These are phyloP conservation scores for Thamnidium elegans DNA, from an alignment of 192 early-diverging fungal genomes.

Conservation along the genomic window DNA sequence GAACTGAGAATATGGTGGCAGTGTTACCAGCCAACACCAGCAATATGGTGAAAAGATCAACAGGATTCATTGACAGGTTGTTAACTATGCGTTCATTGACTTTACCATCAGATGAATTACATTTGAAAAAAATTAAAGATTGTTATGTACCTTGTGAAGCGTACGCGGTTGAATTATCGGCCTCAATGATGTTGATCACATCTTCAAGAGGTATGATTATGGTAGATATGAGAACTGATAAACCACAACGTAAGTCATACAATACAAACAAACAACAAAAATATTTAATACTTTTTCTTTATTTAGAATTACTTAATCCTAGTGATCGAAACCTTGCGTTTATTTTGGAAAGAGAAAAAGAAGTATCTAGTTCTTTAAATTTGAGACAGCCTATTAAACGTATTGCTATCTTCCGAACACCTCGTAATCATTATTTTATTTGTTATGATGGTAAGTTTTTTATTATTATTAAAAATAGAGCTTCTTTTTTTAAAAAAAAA, in stretches of 20 bases:
- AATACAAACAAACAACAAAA: not conserved
- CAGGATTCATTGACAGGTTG: constrained; percentile 58
- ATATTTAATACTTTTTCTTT: constrained; percentile 30
- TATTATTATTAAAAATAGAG: constrained; percentile 53
- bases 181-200: constrained; percentile 82
- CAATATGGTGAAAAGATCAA: constrained; percentile 63
- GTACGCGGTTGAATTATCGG: constrained; percentile 77
- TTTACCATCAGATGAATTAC: constrained; percentile 36
- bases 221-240: constrained; percentile 81
- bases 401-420: constrained; percentile 78
- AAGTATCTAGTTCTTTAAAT: constrained; percentile 11
- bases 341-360: constrained; percentile 74
- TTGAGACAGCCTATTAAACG: constrained; percentile 56
- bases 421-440: constrained; percentile 77
- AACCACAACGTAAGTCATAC: constrained; percentile 59
- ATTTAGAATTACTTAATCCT: constrained; percentile 73
- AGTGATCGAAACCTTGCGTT: constrained; percentile 77
- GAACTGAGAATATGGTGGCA: not conserved
- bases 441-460: constrained; percentile 88
- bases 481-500: not conserved
- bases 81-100: constrained; percentile 31
- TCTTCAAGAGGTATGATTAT: constrained; percentile 90
- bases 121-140: constrained; percentile 68
- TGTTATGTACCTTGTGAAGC: constrained; percentile 91
- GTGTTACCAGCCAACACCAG: not conserved